A percentile compares a stretch with the other conserved stretches of the same genome.
Conservation (phyloP, 352 stramenopile species). For the Globisporangium radiosum region DNA sequence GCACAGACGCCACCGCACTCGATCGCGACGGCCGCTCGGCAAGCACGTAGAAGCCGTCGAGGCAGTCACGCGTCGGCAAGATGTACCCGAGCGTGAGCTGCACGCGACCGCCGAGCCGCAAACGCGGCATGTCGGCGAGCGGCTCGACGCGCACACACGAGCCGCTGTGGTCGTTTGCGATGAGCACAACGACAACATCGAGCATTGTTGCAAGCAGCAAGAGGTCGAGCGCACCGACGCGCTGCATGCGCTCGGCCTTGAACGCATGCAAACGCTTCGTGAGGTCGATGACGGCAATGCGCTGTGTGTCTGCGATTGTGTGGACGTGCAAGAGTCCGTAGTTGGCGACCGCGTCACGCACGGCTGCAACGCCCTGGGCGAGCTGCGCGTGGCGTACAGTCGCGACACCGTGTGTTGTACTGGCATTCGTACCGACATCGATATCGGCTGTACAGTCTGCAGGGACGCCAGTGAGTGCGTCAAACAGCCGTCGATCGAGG, state of each 20-base stretch:
- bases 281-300: slow-evolving; percentile 49
- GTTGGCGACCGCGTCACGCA: slow-evolving; percentile 59
- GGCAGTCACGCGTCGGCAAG: slow-evolving; percentile 54
- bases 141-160: slow-evolving; percentile 59
- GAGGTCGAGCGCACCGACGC: slow-evolving; percentile 62
- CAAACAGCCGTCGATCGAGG: slow-evolving; percentile 58
- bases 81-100: slow-evolving; percentile 67
- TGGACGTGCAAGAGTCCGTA: slow-evolving; percentile 67
- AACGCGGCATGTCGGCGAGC: slow-evolving; percentile 33
- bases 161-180: slow-evolving; percentile 78
- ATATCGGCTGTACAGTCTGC: slow-evolving; percentile 12
- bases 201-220: slow-evolving; percentile 70
- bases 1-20: neutral
- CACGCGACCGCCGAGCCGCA: slow-evolving; percentile 47
- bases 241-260: slow-evolving; percentile 46
- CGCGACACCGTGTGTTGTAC: neutral
- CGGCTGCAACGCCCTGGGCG: slow-evolving; percentile 29
- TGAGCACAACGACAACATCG: slow-evolving; percentile 58
- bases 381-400: slow-evolving; percentile 17
- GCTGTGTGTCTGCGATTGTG: slow-evolving; percentile 45
- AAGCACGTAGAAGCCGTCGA: slow-evolving; percentile 68
- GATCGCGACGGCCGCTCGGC: slow-evolving; percentile 18
- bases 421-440: no score
- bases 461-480: slow-evolving; percentile 38
- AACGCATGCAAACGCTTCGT: slow-evolving; percentile 78